Conservation (phyloP, 306 rosid species). For the Hippophae gyantsensis region DNA sequence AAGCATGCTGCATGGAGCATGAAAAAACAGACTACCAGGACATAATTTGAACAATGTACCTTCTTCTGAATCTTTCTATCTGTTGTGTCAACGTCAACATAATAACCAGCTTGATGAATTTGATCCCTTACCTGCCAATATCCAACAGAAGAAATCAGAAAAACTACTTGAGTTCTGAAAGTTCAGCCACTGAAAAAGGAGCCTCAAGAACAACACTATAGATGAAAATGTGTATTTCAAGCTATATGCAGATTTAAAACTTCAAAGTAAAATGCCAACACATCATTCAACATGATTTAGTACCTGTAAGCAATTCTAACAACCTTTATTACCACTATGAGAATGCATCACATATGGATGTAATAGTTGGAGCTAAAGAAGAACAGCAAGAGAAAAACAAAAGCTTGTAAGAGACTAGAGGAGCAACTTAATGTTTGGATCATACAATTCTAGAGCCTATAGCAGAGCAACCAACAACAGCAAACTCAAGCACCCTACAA, state of each 20-base stretch:
- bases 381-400: no score
- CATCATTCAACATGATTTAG: no score
- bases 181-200: constrained; percentile 6
- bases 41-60: constrained; percentile 24
- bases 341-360: no score
- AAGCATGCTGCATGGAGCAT: no score
- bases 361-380: no score
- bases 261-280: no score
- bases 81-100: constrained; percentile 72
- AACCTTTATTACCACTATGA: no score
- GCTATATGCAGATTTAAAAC: no score
- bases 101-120: constrained; percentile 65
- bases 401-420: no score
- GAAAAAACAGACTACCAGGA: background rate
- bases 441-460: background rate
- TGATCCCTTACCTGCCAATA: constrained; percentile 56
- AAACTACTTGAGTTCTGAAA: background rate
- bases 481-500: constrained; percentile 2
- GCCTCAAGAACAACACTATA: background rate
- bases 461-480: background rate
- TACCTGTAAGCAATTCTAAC: no score
- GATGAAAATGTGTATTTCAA: no score
- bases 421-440: background rate
- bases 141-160: constrained; percentile 9
- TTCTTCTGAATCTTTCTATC: constrained; percentile 91